Evolutionary conservation across 2,329 filamentous ascomycete genomes (phyloP).

Genomic region (Fusarium ramigenum): DNA sequence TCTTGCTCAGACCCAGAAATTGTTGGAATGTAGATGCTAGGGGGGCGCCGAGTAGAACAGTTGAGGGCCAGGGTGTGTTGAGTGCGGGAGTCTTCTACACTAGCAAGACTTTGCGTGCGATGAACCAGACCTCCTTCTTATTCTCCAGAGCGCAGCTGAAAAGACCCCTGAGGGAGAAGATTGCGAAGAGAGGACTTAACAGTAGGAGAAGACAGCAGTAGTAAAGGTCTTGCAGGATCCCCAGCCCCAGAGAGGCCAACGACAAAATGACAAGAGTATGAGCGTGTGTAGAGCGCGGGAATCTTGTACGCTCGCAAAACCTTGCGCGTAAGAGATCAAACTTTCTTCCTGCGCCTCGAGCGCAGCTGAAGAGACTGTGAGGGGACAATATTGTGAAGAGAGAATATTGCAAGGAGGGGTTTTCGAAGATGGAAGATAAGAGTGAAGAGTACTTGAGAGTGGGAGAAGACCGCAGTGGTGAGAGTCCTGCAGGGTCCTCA

Average conservation of each 20-base stretch:
- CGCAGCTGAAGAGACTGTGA: not conserved
- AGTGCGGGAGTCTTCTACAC: not conserved
- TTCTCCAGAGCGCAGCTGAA: not conserved
- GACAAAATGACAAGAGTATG: too few relatives aligned
- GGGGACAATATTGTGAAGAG: too few relatives aligned
- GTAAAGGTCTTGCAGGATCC: too few relatives aligned
- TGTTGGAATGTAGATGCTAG: not conserved
- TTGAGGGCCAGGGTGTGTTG: rapidly evolving
- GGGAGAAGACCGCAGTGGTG: not conserved
- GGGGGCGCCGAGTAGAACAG: not conserved
- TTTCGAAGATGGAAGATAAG: too few relatives aligned
- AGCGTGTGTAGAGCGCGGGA: too few relatives aligned
- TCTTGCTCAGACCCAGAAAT: not conserved
- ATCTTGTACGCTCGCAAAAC: rapidly evolving
- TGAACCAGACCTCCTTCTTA: rapidly evolving
- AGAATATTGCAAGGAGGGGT: too few relatives aligned
- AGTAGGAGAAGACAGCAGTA: too few relatives aligned
- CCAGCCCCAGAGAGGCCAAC: too few relatives aligned
- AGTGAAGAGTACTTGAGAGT: not conserved
- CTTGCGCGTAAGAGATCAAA: too few relatives aligned
- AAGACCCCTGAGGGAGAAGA: too few relatives aligned
- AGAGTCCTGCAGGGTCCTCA: not conserved
- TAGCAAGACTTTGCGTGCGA: not conserved
- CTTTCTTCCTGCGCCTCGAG: not conserved
- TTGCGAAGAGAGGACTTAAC: too few relatives aligned